A percentile compares a stretch with the other conserved stretches of the same genome.
phyloP scores from a whole-genome alignment of 345 rosid genomes.

The Durio zibethinus region DNA sequence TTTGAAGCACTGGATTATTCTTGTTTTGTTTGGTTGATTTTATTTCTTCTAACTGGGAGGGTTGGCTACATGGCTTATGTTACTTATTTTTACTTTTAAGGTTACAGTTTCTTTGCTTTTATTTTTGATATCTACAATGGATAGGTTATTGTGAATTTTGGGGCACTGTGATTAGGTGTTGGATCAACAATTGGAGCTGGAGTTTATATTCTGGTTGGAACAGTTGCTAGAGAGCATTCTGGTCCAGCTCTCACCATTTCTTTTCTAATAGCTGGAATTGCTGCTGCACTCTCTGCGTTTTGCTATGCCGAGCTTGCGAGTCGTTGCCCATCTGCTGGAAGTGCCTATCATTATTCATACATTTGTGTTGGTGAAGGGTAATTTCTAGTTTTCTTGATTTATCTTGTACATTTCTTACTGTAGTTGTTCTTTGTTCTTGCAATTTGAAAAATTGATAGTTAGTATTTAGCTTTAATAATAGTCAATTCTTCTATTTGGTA shows the following conservation, averaged over 20 bases:
- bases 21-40: neutral
- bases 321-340: conserved; percentile 98
- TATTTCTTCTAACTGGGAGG: neutral
- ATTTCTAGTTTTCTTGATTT: neutral
- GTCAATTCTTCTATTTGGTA: neutral
- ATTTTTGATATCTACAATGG: neutral
- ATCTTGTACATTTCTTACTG: conserved; percentile 5
- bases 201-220: conserved; percentile 93
- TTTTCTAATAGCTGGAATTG: conserved; percentile 87
- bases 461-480: neutral
- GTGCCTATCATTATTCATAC: conserved; percentile 98
- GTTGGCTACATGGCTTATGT: neutral
- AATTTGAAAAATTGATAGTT: neutral
- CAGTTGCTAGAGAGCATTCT: conserved; percentile 96
- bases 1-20: neutral
- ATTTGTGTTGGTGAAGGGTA: conserved; percentile 98
- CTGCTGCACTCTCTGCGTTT: conserved; percentile 92
- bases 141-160: conserved; percentile 2
- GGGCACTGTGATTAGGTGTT: conserved; percentile 53
- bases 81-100: neutral
- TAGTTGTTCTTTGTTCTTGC: neutral
- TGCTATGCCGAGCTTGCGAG: conserved; percentile 96
- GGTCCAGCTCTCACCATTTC: conserved; percentile 93
- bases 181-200: conserved; percentile 99
- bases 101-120: neutral